Conservation (phyloP, 768 basidiomycete genomes). For the Pulveroboletus sp. region DNA sequence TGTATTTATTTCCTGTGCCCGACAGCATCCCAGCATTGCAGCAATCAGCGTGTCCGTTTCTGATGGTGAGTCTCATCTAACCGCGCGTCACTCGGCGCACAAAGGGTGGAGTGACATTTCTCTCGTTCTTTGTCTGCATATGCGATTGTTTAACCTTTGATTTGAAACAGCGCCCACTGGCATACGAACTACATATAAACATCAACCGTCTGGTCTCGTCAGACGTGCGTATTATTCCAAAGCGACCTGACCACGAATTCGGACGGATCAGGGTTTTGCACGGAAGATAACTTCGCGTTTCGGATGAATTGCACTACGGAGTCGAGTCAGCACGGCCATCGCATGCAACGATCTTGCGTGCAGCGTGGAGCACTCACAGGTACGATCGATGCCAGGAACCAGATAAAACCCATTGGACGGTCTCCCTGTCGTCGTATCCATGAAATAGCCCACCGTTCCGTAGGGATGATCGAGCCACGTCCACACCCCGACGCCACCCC, state of each 20-base stretch:
- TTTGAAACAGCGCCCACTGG: too few species aligned
- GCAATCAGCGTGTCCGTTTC: too few species aligned
- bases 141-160: too few species aligned
- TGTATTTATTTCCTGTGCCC: too few species aligned
- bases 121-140: too few species aligned
- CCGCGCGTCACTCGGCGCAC: too few species aligned
- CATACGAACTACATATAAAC: too few species aligned
- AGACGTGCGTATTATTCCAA: slow-evolving; percentile 49
- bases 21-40: too few species aligned
- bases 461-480: slow-evolving; percentile 59
- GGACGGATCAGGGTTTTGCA: slow-evolving; percentile 34
- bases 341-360: not conserved
- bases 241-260: slow-evolving; percentile 50
- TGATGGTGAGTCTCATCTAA: too few species aligned
- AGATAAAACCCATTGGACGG: slow-evolving; percentile 54
- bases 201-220: not conserved
- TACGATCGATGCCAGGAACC: slow-evolving; percentile 50
- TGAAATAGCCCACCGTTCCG: slow-evolving; percentile 51
- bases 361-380: slow-evolving; percentile 33
- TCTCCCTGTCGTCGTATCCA: slow-evolving; percentile 38
- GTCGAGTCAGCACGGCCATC: not conserved
- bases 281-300: slow-evolving; percentile 38
- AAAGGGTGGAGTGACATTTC: too few species aligned
- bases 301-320: slow-evolving; percentile 39
- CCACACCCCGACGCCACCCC: slow-evolving; percentile 52